A percentile compares a stretch with the other conserved stretches of the same genome.
These are phyloP conservation scores for Aspergillus sp. DNA, from an alignment of 2,329 filamentous ascomycete genomes.

Conservation along the genomic window DNA sequence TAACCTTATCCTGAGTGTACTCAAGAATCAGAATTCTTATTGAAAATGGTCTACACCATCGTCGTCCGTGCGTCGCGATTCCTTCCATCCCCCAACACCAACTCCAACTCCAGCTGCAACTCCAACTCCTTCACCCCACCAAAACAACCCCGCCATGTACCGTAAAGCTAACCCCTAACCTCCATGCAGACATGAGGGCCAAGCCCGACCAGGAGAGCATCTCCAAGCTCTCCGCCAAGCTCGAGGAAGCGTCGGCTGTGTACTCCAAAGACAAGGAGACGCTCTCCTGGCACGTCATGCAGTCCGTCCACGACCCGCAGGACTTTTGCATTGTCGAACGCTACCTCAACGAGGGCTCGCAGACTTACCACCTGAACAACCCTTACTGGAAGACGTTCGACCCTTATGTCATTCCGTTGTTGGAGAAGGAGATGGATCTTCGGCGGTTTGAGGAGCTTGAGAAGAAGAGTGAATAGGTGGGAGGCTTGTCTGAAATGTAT, in stretches of 20 bases:
- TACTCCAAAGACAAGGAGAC: constrained; percentile 73
- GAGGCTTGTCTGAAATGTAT: too few species aligned
- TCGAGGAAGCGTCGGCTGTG: constrained; percentile 71
- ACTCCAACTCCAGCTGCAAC: neutral
- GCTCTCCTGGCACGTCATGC: constrained; percentile 74
- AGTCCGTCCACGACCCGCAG: constrained; percentile 65
- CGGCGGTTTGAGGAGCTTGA: constrained; percentile 65
- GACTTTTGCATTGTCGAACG: constrained; percentile 76
- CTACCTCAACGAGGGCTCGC: constrained; percentile 62
- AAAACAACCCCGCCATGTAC: neutral
- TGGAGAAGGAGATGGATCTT: constrained; percentile 69
- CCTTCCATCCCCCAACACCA: too few species aligned
- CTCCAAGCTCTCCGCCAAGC: constrained; percentile 67
- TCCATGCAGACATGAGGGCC: constrained; percentile 10
- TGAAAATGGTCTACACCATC: constrained; percentile 13
- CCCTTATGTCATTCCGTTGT: constrained; percentile 67
- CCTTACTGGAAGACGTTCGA: constrained; percentile 77
- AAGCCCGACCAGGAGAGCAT: constrained; percentile 18
- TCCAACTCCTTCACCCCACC: neutral
- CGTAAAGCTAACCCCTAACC: neutral
- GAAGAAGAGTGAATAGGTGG: neutral
- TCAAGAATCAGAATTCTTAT: neutral
- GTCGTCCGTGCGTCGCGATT: constrained; percentile 10
- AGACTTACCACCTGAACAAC: constrained; percentile 66
- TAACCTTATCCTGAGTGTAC: too few species aligned